A percentile compares a stretch with the other conserved stretches of the same genome.
These are phyloP conservation scores for Lachancea cidri DNA, from an alignment of 805 yeast species.

Conservation along the genomic window DNA sequence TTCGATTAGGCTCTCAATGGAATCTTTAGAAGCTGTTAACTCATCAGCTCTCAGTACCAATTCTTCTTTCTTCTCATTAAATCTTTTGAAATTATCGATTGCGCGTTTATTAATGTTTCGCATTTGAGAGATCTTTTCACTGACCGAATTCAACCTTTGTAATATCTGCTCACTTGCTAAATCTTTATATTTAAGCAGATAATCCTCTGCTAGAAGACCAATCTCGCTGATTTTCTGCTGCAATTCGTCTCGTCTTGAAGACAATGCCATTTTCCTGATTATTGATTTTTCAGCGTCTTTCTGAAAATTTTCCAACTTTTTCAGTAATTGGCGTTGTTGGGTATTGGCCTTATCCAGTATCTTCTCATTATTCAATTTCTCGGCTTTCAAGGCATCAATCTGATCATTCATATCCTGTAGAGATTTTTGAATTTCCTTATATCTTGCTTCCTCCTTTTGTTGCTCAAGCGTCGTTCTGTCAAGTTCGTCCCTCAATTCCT, in stretches of 20 bases:
- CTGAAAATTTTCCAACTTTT: slow-evolving; percentile 54
- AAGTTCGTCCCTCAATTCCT: slow-evolving; percentile 16
- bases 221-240: slow-evolving; percentile 70
- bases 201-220: slow-evolving; percentile 88
- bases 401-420: slow-evolving; percentile 25
- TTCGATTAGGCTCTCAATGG: slow-evolving; percentile 67
- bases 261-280: slow-evolving; percentile 55
- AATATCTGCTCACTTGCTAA: slow-evolving; percentile 50
- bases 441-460: slow-evolving; percentile 24
- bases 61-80: slow-evolving; percentile 66
- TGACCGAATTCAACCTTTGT: slow-evolving; percentile 46
- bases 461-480: slow-evolving; percentile 29
- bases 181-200: slow-evolving; percentile 48
- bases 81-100: slow-evolving; percentile 70
- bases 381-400: slow-evolving; percentile 25
- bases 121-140: slow-evolving; percentile 54
- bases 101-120: slow-evolving; percentile 87
- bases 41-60: slow-evolving; percentile 62
- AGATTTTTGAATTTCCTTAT: slow-evolving; percentile 30
- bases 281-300: slow-evolving; percentile 60
- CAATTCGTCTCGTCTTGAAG: slow-evolving; percentile 62
- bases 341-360: slow-evolving; percentile 47
- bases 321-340: slow-evolving; percentile 49
- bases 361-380: slow-evolving; percentile 34
- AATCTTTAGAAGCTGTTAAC: slow-evolving; percentile 59